phyloP scores from a whole-genome alignment of 2,329 filamentous ascomycete genomes.

The Dissoconium aciculare region DNA sequence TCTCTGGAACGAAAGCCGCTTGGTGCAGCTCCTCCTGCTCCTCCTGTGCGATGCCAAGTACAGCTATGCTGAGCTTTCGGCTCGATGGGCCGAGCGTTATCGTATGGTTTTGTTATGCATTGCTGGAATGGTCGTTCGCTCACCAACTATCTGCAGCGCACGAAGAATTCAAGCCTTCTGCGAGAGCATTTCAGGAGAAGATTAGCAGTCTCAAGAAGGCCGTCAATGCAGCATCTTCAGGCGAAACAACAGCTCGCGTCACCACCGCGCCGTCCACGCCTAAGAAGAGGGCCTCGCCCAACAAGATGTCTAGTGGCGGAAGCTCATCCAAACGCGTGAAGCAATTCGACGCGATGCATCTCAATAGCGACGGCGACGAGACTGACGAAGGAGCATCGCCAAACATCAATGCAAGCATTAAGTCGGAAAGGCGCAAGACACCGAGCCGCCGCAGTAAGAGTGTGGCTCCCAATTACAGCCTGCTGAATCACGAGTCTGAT shows the following conservation, averaged over 20 bases:
- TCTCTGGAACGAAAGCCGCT: too few species aligned
- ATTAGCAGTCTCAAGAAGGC: neutral
- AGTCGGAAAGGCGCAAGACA: constrained; percentile 10
- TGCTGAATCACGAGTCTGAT: constrained; percentile 1
- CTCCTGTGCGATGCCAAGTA: too few species aligned
- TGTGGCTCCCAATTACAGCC: constrained; percentile 1
- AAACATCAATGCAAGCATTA: too few species aligned
- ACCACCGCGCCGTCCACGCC: neutral
- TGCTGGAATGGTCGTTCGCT: neutral
- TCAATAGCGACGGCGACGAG: neutral
- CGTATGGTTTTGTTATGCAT: neutral
- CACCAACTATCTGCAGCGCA: neutral
- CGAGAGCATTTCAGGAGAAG: neutral
- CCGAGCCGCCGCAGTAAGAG: constrained; percentile 9
- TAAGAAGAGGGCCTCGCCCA: neutral
- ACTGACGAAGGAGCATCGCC: neutral
- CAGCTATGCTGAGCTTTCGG: too few species aligned
- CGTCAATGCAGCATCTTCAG: neutral
- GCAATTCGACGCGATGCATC: neutral
- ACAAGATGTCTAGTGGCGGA: neutral
- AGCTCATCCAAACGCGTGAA: neutral
- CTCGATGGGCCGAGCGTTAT: too few species aligned
- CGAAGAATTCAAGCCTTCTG: neutral
- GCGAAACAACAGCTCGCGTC: neutral
- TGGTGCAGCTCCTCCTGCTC: too few species aligned